Base-by-base conservation (phyloP, 2,329 filamentous ascomycete genomes). In the Colletotrichum neosansevieriae region DNA sequence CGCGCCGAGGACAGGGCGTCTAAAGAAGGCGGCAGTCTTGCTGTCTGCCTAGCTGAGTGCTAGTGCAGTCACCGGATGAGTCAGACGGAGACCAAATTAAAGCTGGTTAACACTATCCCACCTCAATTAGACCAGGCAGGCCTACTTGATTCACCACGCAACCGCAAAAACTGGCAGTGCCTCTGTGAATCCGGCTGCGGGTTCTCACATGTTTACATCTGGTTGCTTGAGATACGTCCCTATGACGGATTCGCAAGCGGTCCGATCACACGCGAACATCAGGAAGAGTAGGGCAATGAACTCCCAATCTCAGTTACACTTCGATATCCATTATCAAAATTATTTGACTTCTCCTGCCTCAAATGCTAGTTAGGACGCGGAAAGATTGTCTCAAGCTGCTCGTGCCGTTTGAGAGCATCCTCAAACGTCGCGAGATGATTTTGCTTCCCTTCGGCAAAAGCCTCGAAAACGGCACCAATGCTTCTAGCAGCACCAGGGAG, bases 391-490 rank as follows among this genome's bases (percentile, higher is more conserved):
- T 56, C 67, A 45, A 69, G 24, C 57, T 69, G 67, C 17, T 29
- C 63, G 32, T 67, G 67, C 44, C 67, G 36, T 32, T 17, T 57
- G 9, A 67, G 9, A 15, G 67, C 67, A 36, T 67, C 57, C 15
- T 69, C 67, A 29, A 69, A 69, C 29, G 21, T 57, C 24, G 54
- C 38, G n/a, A 69, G 6, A 51, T 51, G 15, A 21, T 51, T 36
- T 2, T 11, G 17, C 40, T 32, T 45, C 1, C 36, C 58, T 19
- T 42, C 36, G 3, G 85, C 84, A 77, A 83, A 88, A 1, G 79
- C 80, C 72, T 91, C 88, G 76, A 90, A 91, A 0, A 89, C 72
- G 19, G 80, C 81, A 0, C 82, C 88, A 32, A 90, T 83, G 70
- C 83, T 85, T 59, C 84, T 79, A 1, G 80, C 81, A 3, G 77